Base-by-base conservation (phyloP, 768 basidiomycete genomes). In the Rossbeevera mucosa region DNA sequence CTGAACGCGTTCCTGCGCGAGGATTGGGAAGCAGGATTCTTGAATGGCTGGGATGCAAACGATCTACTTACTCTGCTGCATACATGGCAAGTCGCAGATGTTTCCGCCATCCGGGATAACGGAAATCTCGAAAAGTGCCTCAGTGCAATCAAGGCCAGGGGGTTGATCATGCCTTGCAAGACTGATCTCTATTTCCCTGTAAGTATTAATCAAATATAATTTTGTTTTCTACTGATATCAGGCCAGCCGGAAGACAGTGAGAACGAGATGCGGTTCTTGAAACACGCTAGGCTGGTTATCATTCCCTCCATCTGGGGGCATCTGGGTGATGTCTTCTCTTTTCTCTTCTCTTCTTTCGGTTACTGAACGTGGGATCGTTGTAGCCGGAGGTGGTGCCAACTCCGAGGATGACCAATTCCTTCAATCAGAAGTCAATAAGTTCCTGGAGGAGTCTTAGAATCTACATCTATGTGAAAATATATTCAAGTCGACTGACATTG, bases 141-240 rank as follows among this genome's bases (percentile, higher is more conserved):
- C 53, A 61, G 62, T 12, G 60, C 60, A 16, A 78, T 83, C 62
- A 75, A 76, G 53, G 78, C 79, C 2, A 77, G 73, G 50, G 82
- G 74, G 1, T 60, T 83, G 29, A 76, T 83, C 30, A 81, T 83
- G 79, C 82, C 81, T n/a, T 76, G 73, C 52, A 80, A 77, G 67
- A 81, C 80, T 1, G 81, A 82, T 56, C 63, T 83, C 31, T 82
- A 81, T 60, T 83, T 83, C 62, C 74, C 81, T 24, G 80, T 81
- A n/a, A 36, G 33, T 18, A 83, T 53, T 42, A 58, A 55, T 48
- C 13, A 7, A 4, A 36, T 20, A 5, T 25, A 3, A 28, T 11
- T 7, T 20, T 42, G 18, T 13, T 22, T 18, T 36, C 5, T 16
- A 11, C 44, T 59, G 11, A 53, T 26, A n/a, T 11, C 13, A 14